Base-by-base conservation (phyloP, 2,329 filamentous ascomycete genomes). In the Phialemonium atrogriseum region DNA sequence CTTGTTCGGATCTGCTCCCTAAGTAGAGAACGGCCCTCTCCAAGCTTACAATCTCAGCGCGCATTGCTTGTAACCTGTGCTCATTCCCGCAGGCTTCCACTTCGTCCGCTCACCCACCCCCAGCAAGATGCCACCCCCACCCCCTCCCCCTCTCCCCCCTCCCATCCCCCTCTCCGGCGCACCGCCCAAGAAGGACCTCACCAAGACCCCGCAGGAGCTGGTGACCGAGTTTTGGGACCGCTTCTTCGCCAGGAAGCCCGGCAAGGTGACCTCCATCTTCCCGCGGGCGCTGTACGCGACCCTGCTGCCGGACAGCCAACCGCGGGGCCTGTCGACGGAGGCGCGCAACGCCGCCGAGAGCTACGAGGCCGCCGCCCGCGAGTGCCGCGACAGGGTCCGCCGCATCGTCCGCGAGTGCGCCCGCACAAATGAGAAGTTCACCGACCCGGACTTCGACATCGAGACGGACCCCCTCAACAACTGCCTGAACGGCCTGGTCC, bases 361-460 rank as follows among this genome's bases (percentile, higher is more conserved):
- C 39, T 66, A 66, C 38, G 57, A 63, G 37, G 48, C 51, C 4
- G 62, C 61, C 9, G 55, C 59, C 10, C 42, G 43, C 17, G 53
- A 59, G 28, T 66, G 62, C 37, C 51, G 54, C 17, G 56, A 55
- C 28, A 53, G 50, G 24, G 60, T 66, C 11, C 48, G 44, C 22
- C 53, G 56, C 22, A 53, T 63, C 32, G 52, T 62, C 23, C 48
- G 48, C 24, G 59, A 64, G 38, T 66, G 60, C 44, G 46, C 56
- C 24, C 58, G 59, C 17, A 64, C 58, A 15, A 66, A 66, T 38
- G 52, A 60, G 35, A 65, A 62, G 45, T 65, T 59, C 35, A 61
- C 56, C 26, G 62, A 66, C 30, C 50, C 58, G 2, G 59, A 63
- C 40, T 66, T 63, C 34, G 59, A 64, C 34, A 56, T 64, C 29